Base-by-base conservation (phyloP, 2,329 filamentous ascomycete genomes). In the Hypoxylon sp. region DNA sequence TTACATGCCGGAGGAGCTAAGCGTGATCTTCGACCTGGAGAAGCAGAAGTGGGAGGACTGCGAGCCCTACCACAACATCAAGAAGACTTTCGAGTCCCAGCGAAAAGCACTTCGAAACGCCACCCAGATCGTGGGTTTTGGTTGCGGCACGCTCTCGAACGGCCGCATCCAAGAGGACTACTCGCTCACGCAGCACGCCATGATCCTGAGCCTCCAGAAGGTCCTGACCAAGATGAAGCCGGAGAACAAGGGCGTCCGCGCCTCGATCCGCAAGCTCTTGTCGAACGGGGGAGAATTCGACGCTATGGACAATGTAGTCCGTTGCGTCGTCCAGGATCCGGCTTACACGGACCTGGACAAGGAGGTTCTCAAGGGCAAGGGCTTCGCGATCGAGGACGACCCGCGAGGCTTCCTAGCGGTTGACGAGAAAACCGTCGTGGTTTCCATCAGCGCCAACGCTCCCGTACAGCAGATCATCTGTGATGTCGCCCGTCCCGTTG, bases 391-490 rank as follows among this genome's bases (percentile, higher is more conserved):
- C n/a, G 16, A 78, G 1, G 60, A 74, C 1, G 72, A 78, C 57
- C 77, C 78, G 0, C 33, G 67, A 3, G 77, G 61, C 0, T 79
- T 79, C 46, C 58, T 78, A 0, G 72, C 72, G 36, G 65, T 78
- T 1, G 75, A 78, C 61, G 71, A 75, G 6, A 48, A 57, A 5
- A 75, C 53, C 18, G 44, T 78, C 4, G 70, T 79, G 7, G 49
- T 79, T 16, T 70, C 73, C 3, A 58, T 78, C 18, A 28, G 28
- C 11, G 70, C 75, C 1, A 69, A 72, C 22, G 64, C 74, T 3
- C 75, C 76, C 2, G 70, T 78, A 3, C 71, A 71, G 46, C 75
- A 78, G 56, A 74, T 78, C 33, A 62, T 78, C 5, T 69, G 73
- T 45, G 77, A 79, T 44, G 64, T 79, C 9, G 73, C 75, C 1